These are phyloP conservation scores for Podospora sp. DNA, from an alignment of 495 filamentous ascomycete genomes.

Conservation along the genomic window DNA sequence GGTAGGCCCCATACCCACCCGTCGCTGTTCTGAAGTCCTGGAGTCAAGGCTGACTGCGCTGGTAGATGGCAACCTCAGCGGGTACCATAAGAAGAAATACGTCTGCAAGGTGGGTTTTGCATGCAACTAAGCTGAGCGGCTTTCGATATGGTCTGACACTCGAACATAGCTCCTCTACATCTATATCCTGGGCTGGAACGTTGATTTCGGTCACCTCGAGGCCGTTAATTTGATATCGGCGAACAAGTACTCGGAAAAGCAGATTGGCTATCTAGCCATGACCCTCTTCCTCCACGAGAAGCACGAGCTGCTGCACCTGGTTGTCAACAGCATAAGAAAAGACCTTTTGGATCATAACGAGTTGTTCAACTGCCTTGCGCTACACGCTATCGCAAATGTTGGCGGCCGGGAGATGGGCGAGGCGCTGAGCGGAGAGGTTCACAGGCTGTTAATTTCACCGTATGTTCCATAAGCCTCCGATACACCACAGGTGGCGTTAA, in stretches of 20 bases:
- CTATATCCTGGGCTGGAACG: constrained; percentile 98
- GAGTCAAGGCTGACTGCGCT: constrained; percentile 18
- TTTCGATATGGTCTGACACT: constrained; percentile 10
- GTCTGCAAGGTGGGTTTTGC: constrained; percentile 81
- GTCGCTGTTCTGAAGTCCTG: background rate
- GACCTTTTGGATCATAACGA: constrained; percentile 94
- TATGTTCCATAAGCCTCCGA: constrained; percentile 53
- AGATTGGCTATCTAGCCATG: constrained; percentile 97
- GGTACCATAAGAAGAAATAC: constrained; percentile 99
- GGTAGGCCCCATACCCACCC: constrained; percentile 44
- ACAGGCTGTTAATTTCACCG: constrained; percentile 94
- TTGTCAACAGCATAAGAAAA: constrained; percentile 98
- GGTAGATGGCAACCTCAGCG: constrained; percentile 80
- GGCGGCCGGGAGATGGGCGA: constrained; percentile 97
- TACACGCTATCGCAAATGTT: constrained; percentile 98
- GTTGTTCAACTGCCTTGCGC: constrained; percentile 93
- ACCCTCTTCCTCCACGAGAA: constrained; percentile 97
- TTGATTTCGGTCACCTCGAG: constrained; percentile 98
- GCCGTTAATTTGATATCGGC: constrained; percentile 97
- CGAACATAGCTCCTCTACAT: constrained; percentile 82
- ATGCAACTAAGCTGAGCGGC: background rate
- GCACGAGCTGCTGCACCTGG: constrained; percentile 92
- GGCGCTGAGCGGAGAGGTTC: constrained; percentile 88
- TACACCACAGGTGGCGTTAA: background rate
- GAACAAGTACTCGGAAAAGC: constrained; percentile 97